These are phyloP conservation scores for Microdochium paspali DNA, from an alignment of 2,329 filamentous ascomycete species.

Conservation along the genomic window DNA sequence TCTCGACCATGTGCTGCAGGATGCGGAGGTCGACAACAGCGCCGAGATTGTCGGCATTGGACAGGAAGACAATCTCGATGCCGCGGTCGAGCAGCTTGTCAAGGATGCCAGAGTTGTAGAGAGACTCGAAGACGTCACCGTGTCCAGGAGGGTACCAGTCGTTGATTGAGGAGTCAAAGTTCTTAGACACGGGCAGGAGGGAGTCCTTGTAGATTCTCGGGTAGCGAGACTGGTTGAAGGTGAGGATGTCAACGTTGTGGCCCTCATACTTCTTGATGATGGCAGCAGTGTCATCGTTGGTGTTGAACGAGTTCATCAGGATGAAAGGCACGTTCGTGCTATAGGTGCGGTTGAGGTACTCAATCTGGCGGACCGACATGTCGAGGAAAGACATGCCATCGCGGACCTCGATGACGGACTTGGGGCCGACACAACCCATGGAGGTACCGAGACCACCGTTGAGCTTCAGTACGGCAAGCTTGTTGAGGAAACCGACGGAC, in stretches of 20 bases:
- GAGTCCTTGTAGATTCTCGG: slow-evolving; percentile 98
- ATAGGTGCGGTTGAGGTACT: slow-evolving; percentile 98
- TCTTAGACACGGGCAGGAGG: slow-evolving; percentile 88
- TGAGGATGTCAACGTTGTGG: slow-evolving; percentile 98
- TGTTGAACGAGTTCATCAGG: slow-evolving; percentile 99
- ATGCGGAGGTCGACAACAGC: slow-evolving; percentile 97
- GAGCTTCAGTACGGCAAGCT: slow-evolving; percentile 96
- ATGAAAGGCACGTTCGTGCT: slow-evolving; percentile 95
- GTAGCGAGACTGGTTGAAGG: slow-evolving; percentile 99
- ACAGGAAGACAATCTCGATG: slow-evolving; percentile 96
- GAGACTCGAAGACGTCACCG: slow-evolving; percentile 98
- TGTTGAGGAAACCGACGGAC: slow-evolving; percentile 89
- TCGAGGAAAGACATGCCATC: slow-evolving; percentile 99
- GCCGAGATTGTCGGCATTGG: slow-evolving; percentile 97
- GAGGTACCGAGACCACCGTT: slow-evolving; percentile 99
- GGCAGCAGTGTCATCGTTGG: slow-evolving; percentile 91
- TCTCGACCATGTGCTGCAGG: slow-evolving; percentile 98
- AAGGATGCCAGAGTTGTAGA: slow-evolving; percentile 98
- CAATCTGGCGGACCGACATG: slow-evolving; percentile 95
- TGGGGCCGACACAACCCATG: slow-evolving; percentile 98
- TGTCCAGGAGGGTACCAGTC: slow-evolving; percentile 99
- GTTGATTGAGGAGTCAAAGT: slow-evolving; percentile 73
- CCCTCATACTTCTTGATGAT: slow-evolving; percentile 99
- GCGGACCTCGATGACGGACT: slow-evolving; percentile 98
- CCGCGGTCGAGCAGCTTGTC: slow-evolving; percentile 93